phyloP scores from a whole-genome alignment of 139 green algal species.

The Coccomyxa sp. region DNA sequence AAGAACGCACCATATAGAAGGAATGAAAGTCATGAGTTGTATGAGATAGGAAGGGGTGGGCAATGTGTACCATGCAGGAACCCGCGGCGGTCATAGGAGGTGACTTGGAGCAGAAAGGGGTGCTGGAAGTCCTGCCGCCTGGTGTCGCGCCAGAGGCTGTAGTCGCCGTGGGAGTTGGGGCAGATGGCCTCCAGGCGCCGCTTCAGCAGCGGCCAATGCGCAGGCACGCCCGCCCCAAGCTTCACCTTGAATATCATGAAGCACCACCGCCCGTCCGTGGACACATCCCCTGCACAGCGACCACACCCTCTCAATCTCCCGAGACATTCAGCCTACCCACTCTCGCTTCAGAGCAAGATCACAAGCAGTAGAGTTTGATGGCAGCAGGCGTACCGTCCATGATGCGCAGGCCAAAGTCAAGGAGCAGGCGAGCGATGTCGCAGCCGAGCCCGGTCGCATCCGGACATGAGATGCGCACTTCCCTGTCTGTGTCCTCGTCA shows the following conservation, averaged over 20 bases:
- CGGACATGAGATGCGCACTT: slow-evolving; percentile 50
- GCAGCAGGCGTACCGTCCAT: slow-evolving; percentile 11
- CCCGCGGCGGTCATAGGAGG: slow-evolving; percentile 40
- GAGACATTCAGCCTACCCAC: background rate
- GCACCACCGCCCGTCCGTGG: slow-evolving; percentile 52
- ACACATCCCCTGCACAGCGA: slow-evolving; percentile 32
- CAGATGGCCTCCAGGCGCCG: slow-evolving; percentile 33
- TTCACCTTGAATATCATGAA: slow-evolving; percentile 51
- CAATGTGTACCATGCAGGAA: slow-evolving; percentile 38
- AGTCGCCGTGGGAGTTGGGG: slow-evolving; percentile 11
- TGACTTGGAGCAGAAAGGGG: slow-evolving; percentile 42
- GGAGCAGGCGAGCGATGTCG: slow-evolving; percentile 43
- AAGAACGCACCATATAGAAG: background rate
- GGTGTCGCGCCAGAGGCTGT: slow-evolving; percentile 25
- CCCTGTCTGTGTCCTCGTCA: slow-evolving; percentile 11
- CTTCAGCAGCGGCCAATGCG: slow-evolving; percentile 50
- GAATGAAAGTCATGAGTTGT: too few species aligned
- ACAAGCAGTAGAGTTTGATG: background rate
- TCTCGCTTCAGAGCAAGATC: too few species aligned
- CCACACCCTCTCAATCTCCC: background rate
- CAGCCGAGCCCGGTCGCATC: slow-evolving; percentile 43
- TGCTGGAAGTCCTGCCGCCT: slow-evolving; percentile 11
- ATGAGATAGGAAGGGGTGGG: too few species aligned
- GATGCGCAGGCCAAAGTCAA: slow-evolving; percentile 56
- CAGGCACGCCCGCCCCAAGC: slow-evolving; percentile 23